Evolutionary conservation across 2,329 filamentous ascomycete species (phyloP).

Genomic region (Hypoxylon sp.): DNA sequence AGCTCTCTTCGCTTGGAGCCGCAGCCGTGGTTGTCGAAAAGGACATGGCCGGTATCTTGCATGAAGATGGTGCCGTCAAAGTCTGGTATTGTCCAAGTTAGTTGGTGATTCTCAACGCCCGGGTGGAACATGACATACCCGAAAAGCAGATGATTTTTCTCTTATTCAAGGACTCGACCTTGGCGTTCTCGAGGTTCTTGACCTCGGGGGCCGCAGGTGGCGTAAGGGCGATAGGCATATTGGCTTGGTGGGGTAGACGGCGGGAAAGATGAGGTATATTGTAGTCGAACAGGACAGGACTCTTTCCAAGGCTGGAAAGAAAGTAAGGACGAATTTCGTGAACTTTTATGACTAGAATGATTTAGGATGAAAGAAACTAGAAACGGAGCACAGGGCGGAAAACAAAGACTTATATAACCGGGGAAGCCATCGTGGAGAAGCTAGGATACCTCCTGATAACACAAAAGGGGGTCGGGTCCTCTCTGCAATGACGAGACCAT

Average conservation of each 20-base stretch:
- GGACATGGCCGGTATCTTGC: slow-evolving; percentile 73
- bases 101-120: neutral
- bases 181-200: slow-evolving; percentile 42
- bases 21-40: slow-evolving; percentile 72
- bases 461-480: neutral
- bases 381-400: slow-evolving; percentile 8
- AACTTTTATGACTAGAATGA: slow-evolving; percentile 3
- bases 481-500: slow-evolving; percentile 33
- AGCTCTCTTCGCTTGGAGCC: slow-evolving; percentile 61
- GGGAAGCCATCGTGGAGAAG: slow-evolving; percentile 19
- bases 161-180: slow-evolving; percentile 51
- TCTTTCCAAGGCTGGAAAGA: slow-evolving; percentile 7
- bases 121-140: slow-evolving; percentile 48
- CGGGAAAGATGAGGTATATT: neutral
- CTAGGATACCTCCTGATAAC: neutral
- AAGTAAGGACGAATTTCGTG: neutral
- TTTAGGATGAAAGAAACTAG: slow-evolving; percentile 5
- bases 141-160: slow-evolving; percentile 67
- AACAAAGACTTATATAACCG: slow-evolving; percentile 25
- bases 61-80: slow-evolving; percentile 78
- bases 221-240: slow-evolving; percentile 51
- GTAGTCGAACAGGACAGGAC: neutral
- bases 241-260: slow-evolving; percentile 32
- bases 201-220: slow-evolving; percentile 42
- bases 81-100: slow-evolving; percentile 55